A percentile compares a stretch with the other conserved stretches of the same genome.
Evolutionary conservation across 2,329 filamentous ascomycete genomes (phyloP).

Genomic region (Cercospora brassicicola): DNA sequence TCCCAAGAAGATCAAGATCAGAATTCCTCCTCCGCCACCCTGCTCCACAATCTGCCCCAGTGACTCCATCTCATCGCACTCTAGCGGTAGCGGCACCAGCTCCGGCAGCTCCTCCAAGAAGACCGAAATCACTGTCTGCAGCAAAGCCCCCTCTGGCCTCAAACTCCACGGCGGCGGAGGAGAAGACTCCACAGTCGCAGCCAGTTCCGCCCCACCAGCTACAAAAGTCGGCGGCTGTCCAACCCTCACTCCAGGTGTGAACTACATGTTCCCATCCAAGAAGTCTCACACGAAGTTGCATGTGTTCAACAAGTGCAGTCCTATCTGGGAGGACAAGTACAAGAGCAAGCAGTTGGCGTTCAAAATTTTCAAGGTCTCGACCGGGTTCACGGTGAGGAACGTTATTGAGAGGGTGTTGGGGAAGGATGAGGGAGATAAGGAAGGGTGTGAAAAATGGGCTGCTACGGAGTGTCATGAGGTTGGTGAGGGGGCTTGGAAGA

Average conservation of each 20-base stretch:
- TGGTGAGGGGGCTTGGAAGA: conserved; percentile 35
- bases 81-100: conserved; percentile 1
- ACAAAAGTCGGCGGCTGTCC: conserved; percentile 17
- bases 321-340: conserved; percentile 33
- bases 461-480: conserved; percentile 38
- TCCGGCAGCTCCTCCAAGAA: neutral
- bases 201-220: neutral
- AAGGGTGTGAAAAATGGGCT: conserved; percentile 33
- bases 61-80: conserved; percentile 6
- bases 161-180: conserved; percentile 4
- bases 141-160: neutral
- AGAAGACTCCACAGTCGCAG: neutral
- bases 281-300: conserved; percentile 34
- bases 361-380: conserved; percentile 39
- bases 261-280: conserved; percentile 34
- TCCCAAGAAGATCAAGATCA: neutral
- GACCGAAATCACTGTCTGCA: conserved; percentile 1
- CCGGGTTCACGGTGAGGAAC: conserved; percentile 29
- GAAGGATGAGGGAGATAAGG: conserved; percentile 19
- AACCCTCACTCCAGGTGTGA: conserved; percentile 27
- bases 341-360: conserved; percentile 26
- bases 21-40: neutral
- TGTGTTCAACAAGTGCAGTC: conserved; percentile 32
- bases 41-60: conserved; percentile 3
- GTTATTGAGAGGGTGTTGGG: conserved; percentile 37